A percentile compares a stretch with the other conserved stretches of the same genome.
Evolutionary conservation across 2,329 filamentous ascomycete species (phyloP).

Genomic region (Fusarium torulosum): DNA sequence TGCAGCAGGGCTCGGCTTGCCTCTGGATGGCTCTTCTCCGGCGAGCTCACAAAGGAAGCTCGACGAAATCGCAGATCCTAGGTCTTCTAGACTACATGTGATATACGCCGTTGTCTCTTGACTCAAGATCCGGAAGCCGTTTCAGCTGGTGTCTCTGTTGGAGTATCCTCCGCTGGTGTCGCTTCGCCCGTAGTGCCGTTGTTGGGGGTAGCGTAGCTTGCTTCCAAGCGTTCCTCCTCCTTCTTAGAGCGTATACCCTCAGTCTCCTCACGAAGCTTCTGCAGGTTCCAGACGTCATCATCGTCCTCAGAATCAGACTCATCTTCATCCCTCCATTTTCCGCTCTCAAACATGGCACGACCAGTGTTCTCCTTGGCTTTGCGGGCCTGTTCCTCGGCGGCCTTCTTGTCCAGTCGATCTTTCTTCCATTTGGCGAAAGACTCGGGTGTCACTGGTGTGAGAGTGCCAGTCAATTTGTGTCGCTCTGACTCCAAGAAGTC

Average conservation of each 20-base stretch:
- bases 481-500: slow-evolving; percentile 97
- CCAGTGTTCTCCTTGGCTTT: slow-evolving; percentile 96
- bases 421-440: slow-evolving; percentile 98
- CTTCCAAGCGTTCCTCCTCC: slow-evolving; percentile 77
- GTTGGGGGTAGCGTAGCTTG: slow-evolving; percentile 48
- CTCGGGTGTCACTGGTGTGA: slow-evolving; percentile 95
- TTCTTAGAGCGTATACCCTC: slow-evolving; percentile 79
- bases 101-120: slow-evolving; percentile 23
- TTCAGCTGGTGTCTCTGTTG: slow-evolving; percentile 36
- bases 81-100: slow-evolving; percentile 42
- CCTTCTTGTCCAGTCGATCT: slow-evolving; percentile 93
- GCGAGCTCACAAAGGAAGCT: slow-evolving; percentile 44
- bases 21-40: slow-evolving; percentile 47
- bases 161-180: slow-evolving; percentile 34
- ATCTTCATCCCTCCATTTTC: slow-evolving; percentile 83
- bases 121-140: slow-evolving; percentile 46
- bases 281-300: slow-evolving; percentile 78
- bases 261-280: slow-evolving; percentile 86
- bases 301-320: slow-evolving; percentile 72
- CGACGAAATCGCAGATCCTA: slow-evolving; percentile 44
- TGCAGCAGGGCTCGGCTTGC: slow-evolving; percentile 50
- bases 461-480: slow-evolving; percentile 90
- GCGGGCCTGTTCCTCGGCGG: slow-evolving; percentile 89
- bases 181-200: slow-evolving; percentile 25
- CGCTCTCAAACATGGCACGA: slow-evolving; percentile 94